A percentile compares a stretch with the other conserved stretches of the same genome.
Evolutionary conservation across 257 asterid species (phyloP).

Genomic region (Gardenia jasminoides): DNA sequence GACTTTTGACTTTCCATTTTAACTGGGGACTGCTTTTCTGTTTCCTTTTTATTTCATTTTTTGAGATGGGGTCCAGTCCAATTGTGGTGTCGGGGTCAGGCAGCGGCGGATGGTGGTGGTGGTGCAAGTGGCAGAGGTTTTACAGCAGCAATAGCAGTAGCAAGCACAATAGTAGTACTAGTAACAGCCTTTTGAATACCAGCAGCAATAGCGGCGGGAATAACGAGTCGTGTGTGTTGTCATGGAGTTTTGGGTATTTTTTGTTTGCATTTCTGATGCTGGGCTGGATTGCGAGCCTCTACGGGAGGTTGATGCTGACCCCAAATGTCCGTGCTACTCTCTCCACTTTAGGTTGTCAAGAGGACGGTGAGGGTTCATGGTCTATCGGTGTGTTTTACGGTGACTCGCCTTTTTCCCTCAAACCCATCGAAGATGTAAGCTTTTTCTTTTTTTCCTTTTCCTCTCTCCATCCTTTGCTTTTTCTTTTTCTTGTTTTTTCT

Average conservation of each 20-base stretch:
- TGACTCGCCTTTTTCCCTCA: slow-evolving; percentile 84
- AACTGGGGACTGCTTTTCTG: not conserved
- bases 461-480: not conserved
- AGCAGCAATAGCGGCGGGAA: slow-evolving; percentile 1
- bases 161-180: slow-evolving; percentile 15
- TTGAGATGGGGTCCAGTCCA: slow-evolving; percentile 34
- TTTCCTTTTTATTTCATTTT: not conserved
- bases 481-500: not conserved
- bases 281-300: slow-evolving; percentile 67
- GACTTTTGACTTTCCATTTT: not conserved
- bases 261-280: slow-evolving; percentile 56
- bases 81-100: slow-evolving; percentile 25
- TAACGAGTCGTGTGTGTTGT: slow-evolving; percentile 22
- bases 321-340: slow-evolving; percentile 60
- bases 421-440: slow-evolving; percentile 87
- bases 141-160: not conserved
- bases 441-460: not conserved
- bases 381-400: slow-evolving; percentile 86
- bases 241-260: slow-evolving; percentile 52
- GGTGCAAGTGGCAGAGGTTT: slow-evolving; percentile 21
- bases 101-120: slow-evolving; percentile 20
- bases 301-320: slow-evolving; percentile 52
- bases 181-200: not conserved
- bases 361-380: slow-evolving; percentile 95
- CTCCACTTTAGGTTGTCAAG: slow-evolving; percentile 56